Conservation (phyloP, 768 basidiomycete genomes). For the Russula abietina region DNA sequence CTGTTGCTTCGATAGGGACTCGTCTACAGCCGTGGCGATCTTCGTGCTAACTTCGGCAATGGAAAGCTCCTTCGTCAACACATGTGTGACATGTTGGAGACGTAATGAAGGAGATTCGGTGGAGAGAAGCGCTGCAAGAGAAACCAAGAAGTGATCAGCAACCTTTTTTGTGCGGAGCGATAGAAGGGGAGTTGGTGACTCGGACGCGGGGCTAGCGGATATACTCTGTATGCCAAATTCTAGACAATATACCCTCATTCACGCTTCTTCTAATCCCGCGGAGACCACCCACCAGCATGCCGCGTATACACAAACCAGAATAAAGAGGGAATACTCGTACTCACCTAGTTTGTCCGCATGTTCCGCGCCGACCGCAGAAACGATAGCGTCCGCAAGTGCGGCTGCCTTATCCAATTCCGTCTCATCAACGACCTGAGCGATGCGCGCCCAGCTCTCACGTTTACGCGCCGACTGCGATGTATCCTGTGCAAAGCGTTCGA, state of each 20-base stretch:
- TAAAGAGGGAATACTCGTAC: slow-evolving; percentile 24
- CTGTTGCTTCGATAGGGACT: slow-evolving; percentile 81
- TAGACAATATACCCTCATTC: background rate
- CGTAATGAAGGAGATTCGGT: slow-evolving; percentile 57
- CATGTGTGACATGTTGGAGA: slow-evolving; percentile 57
- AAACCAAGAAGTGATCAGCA: background rate
- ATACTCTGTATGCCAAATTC: no score
- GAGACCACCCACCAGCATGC: no score
- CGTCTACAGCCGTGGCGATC: slow-evolving; percentile 74
- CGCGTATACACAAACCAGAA: background rate
- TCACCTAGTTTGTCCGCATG: slow-evolving; percentile 68
- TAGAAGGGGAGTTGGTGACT: no score
- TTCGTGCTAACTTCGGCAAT: slow-evolving; percentile 78
- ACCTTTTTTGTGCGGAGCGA: background rate
- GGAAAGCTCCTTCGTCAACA: slow-evolving; percentile 69
- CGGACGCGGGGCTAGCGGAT: no score
- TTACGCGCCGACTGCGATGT: slow-evolving; percentile 38
- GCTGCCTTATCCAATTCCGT: slow-evolving; percentile 54
- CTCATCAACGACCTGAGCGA: slow-evolving; percentile 68
- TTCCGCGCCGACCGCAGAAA: slow-evolving; percentile 56
- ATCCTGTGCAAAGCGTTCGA: slow-evolving; percentile 55
- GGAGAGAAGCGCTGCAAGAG: slow-evolving; percentile 49
- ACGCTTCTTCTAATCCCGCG: background rate
- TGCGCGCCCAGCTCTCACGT: slow-evolving; percentile 63
- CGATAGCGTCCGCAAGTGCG: slow-evolving; percentile 75